Percentiles rank a stretch among this genome's conserved stretches.
Evolutionary conservation across 164 flowering plant genomes (phyloP).

Genomic region (Berberis thunbergii): DNA sequence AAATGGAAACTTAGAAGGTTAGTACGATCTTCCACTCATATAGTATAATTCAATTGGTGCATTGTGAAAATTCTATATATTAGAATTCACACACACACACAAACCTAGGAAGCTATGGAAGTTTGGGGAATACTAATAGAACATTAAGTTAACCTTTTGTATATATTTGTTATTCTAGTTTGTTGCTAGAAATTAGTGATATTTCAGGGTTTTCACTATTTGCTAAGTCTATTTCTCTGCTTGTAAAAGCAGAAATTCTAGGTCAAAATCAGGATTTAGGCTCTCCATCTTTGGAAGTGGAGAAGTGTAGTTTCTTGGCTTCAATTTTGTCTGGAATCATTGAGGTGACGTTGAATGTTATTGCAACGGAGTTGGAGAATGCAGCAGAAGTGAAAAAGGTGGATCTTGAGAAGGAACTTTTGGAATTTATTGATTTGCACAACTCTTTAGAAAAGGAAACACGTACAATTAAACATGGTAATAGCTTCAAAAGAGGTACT

Average conservation of each 20-base stretch:
- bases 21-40: conserved; percentile 6
- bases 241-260: conserved; percentile 8
- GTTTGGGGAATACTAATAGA: no score
- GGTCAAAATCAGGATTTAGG: conserved; percentile 34
- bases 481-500: conserved; percentile 26
- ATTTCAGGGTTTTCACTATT: background rate
- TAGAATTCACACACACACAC: no score
- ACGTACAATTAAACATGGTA: conserved; percentile 17
- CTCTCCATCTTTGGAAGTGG: conserved; percentile 32
- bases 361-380: conserved; percentile 52
- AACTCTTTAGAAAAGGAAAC: conserved; percentile 35
- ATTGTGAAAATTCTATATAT: background rate
- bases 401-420: conserved; percentile 56
- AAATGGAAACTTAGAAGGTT: conserved; percentile 50
- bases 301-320: conserved; percentile 34
- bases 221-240: conserved; percentile 11
- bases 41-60: background rate
- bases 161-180: no score
- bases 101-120: no score
- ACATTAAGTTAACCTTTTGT: no score
- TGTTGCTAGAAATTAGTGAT: background rate
- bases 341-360: conserved; percentile 55
- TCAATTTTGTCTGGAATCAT: conserved; percentile 53
- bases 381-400: conserved; percentile 30
- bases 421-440: conserved; percentile 39